phyloP scores from a whole-genome alignment of 257 asterid species.

The Cinchona pubescens region DNA sequence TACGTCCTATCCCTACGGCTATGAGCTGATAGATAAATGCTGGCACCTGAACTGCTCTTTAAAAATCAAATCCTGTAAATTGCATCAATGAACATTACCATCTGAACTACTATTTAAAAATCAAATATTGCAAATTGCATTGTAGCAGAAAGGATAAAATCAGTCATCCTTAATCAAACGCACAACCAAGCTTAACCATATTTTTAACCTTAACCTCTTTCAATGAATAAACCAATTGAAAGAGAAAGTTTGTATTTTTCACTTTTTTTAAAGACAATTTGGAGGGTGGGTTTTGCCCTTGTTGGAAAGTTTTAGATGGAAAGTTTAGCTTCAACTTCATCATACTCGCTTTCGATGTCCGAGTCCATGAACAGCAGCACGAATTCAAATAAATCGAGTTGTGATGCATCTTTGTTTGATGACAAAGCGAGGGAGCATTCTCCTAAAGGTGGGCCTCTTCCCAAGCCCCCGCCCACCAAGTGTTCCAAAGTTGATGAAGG shows the following conservation, averaged over 20 bases:
- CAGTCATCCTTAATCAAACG: slow-evolving; percentile 16
- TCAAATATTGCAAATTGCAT: slow-evolving; percentile 22
- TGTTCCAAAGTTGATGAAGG: slow-evolving; percentile 34
- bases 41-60: slow-evolving; percentile 19
- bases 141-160: background rate
- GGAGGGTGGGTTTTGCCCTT: slow-evolving; percentile 10
- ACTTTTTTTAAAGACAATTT: too few species aligned
- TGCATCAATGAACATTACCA: background rate
- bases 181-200: too few species aligned
- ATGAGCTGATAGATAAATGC: too few species aligned
- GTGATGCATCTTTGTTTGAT: slow-evolving; percentile 38
- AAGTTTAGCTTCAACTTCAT: slow-evolving; percentile 33
- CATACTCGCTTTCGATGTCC: slow-evolving; percentile 38
- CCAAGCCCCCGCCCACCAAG: slow-evolving; percentile 36
- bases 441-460: slow-evolving; percentile 61
- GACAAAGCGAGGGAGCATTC: slow-evolving; percentile 15
- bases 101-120: slow-evolving; percentile 39
- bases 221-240: slow-evolving; percentile 20
- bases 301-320: slow-evolving; percentile 45
- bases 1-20: too few species aligned
- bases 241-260: too few species aligned
- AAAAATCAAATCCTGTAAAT: slow-evolving; percentile 37
- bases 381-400: slow-evolving; percentile 47
- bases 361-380: slow-evolving; percentile 43
- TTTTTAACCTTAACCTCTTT: background rate